A percentile compares a stretch with the other conserved stretches of the same genome.
phyloP scores from a whole-genome alignment of 169 alveolate genomes.

The Plasmodium coatneyi region DNA sequence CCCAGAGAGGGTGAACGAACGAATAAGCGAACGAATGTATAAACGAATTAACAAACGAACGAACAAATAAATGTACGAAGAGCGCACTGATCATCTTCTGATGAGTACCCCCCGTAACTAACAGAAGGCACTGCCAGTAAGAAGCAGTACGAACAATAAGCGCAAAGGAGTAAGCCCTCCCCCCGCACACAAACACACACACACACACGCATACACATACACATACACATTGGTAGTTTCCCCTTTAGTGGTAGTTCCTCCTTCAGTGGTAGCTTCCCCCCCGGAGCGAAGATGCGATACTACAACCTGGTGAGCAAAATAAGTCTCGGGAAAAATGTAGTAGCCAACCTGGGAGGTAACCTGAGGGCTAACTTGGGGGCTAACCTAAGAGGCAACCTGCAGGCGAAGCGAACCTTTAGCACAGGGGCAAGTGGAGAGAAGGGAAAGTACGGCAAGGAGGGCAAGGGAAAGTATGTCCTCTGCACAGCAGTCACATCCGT shows the following conservation, averaged over 20 bases:
- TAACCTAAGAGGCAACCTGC: background rate
- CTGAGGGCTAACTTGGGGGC: background rate
- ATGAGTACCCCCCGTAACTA: background rate
- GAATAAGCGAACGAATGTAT: background rate
- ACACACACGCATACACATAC: no score
- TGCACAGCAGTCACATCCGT: constrained; percentile 56
- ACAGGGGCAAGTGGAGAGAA: background rate
- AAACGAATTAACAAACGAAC: background rate
- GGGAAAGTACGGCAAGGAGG: constrained; percentile 40
- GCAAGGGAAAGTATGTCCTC: constrained; percentile 35
- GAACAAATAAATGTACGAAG: no score
- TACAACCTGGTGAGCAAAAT: background rate
- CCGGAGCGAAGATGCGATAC: background rate
- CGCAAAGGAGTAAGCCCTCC: background rate
- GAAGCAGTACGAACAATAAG: background rate
- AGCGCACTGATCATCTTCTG: background rate
- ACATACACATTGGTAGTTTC: background rate
- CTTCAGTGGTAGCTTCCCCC: background rate
- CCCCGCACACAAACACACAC: no score
- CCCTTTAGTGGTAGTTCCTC: background rate
- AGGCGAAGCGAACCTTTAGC: background rate
- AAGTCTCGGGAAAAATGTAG: background rate
- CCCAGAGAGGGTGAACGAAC: background rate
- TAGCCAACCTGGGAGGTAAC: background rate
- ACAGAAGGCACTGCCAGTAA: background rate